Conservation (phyloP, 257 asterid species). For the Haberlea rhodopensis region DNA sequence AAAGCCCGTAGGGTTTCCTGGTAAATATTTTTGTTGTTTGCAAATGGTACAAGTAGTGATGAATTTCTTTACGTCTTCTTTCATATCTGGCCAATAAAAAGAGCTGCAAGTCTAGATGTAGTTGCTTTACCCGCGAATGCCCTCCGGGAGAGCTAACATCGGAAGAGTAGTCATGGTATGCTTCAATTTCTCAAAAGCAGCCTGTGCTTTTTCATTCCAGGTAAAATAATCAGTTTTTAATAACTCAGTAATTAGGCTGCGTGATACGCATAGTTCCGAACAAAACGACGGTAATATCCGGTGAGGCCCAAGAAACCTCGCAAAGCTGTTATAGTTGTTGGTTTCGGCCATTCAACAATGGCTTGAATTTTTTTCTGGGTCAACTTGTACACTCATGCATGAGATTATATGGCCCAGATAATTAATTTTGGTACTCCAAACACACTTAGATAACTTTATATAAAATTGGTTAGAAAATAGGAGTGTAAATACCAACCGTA, state of each 20-base stretch:
- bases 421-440: neutral
- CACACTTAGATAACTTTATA: neutral
- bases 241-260: neutral
- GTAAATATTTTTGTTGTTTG: too few relatives aligned
- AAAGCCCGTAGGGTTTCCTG: too few relatives aligned
- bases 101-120: too few relatives aligned
- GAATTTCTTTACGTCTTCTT: too few relatives aligned
- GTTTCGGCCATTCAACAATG: neutral
- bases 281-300: neutral
- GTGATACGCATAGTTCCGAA: neutral
- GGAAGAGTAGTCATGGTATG: neutral
- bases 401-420: neutral
- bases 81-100: too few relatives aligned
- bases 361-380: too few relatives aligned
- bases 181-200: neutral
- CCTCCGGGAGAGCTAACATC: neutral
- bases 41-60: too few relatives aligned
- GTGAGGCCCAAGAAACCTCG: constrained; percentile 3
- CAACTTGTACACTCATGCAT: neutral
- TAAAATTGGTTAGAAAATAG: neutral
- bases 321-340: neutral
- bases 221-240: neutral
- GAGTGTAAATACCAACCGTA: neutral
- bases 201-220: neutral
- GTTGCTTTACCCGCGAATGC: too few relatives aligned